These are phyloP conservation scores for Macrolepiota albuminosa DNA, from an alignment of 768 basidiomycete genomes.

Conservation along the genomic window DNA sequence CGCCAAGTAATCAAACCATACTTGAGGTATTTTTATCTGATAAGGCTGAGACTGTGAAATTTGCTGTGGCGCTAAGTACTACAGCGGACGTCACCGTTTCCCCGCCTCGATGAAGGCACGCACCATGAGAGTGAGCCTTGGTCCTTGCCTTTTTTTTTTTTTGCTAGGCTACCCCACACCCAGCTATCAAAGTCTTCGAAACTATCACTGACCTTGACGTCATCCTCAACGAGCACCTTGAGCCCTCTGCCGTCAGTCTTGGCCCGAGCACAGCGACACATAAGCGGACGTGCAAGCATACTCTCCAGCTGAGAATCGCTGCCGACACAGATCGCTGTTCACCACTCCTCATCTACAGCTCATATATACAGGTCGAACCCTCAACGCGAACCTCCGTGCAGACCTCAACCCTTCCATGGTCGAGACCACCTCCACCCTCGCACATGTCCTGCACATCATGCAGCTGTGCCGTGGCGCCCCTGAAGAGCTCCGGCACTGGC, in stretches of 20 bases:
- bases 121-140: conserved; percentile 2
- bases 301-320: conserved; percentile 44
- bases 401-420: conserved; percentile 37
- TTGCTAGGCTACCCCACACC: neutral
- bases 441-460: conserved; percentile 46
- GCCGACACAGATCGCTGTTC: conserved; percentile 27
- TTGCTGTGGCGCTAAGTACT: too few species aligned
- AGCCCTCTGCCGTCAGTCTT: too few species aligned
- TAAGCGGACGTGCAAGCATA: conserved; percentile 32
- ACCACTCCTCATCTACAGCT: conserved; percentile 33
- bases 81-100: too few species aligned
- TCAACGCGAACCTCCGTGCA: conserved; percentile 46
- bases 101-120: conserved; percentile 2
- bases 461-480: conserved; percentile 29
- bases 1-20: too few species aligned
- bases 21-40: too few species aligned
- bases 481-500: too few species aligned
- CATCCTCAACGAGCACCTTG: too few species aligned
- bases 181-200: too few species aligned
- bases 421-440: conserved; percentile 31
- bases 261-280: too few species aligned
- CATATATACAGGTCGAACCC: conserved; percentile 56
- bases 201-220: too few species aligned
- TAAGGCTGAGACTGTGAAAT: too few species aligned
- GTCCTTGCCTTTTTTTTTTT: rapidly evolving